These are phyloP conservation scores for Alternaria viburni DNA, from an alignment of 2,329 filamentous ascomycete species.

Conservation along the genomic window DNA sequence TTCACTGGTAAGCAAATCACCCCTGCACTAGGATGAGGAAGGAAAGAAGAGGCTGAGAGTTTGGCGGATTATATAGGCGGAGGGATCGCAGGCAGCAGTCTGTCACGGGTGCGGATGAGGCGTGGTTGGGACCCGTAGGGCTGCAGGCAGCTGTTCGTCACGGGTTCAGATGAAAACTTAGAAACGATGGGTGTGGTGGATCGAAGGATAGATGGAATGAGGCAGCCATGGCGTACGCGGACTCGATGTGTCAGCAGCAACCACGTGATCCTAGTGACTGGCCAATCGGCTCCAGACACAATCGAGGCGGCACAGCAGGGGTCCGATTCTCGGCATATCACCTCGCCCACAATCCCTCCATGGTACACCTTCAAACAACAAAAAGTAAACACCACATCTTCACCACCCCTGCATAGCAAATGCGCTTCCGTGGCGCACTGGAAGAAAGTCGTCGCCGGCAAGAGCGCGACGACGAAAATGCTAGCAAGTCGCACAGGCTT, in stretches of 20 bases:
- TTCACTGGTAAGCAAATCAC: neutral
- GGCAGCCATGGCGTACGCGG: neutral
- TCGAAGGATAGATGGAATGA: neutral
- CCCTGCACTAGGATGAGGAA: neutral
- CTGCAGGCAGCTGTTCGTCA: neutral
- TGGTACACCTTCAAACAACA: neutral
- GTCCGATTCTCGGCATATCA: neutral
- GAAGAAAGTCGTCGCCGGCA: neutral
- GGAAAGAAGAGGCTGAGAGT: neutral
- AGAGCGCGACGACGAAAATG: slow-evolving; percentile 1
- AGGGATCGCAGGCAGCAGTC: neutral
- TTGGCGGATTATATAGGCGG: neutral
- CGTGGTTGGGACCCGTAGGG: neutral
- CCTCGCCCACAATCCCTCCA: neutral
- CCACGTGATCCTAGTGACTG: neutral
- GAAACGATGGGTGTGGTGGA: neutral
- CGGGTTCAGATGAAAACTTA: neutral
- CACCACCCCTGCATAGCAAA: neutral
- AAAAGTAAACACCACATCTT: neutral
- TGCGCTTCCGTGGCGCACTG: neutral
- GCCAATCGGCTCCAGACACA: neutral
- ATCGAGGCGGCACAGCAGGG: neutral
- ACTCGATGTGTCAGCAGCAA: neutral
- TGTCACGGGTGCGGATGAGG: neutral
- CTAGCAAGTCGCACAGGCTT: neutral